A percentile compares a stretch with the other conserved stretches of the same genome.
Conservation (phyloP, 768 basidiomycete genomes). For the Gyrodon lividus region DNA sequence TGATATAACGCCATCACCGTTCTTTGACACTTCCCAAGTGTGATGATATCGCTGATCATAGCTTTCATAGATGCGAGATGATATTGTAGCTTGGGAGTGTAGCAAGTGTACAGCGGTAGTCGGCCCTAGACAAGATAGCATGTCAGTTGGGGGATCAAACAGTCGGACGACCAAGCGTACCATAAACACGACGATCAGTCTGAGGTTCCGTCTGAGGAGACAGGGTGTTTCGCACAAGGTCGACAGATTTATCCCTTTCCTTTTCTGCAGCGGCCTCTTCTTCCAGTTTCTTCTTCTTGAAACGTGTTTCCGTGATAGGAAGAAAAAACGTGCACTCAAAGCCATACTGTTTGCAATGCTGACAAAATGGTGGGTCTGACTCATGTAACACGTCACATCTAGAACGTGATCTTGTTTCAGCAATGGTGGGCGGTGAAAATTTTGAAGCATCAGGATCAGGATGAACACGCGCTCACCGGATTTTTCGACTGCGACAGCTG, state of each 20-base stretch:
- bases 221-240: constrained; percentile 33
- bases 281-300: constrained; percentile 92
- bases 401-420: constrained; percentile 12
- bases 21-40: constrained; percentile 79
- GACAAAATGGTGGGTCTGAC: constrained; percentile 76
- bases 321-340: constrained; percentile 98
- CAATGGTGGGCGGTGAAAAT: neutral
- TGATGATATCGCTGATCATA: constrained; percentile 90
- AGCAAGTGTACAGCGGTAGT: constrained; percentile 84
- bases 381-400: constrained; percentile 85
- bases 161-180: constrained; percentile 37
- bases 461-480: constrained; percentile 48
- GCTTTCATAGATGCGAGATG: constrained; percentile 79
- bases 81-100: constrained; percentile 86
- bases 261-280: constrained; percentile 52
- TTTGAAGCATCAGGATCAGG: constrained; percentile 6
- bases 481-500: constrained; percentile 87
- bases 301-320: constrained; percentile 97
- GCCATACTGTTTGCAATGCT: constrained; percentile 92
- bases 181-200: constrained; percentile 63
- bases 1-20: constrained; percentile 85
- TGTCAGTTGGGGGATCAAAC: constrained; percentile 18
- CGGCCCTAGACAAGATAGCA: constrained; percentile 60
- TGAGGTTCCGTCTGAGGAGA: constrained; percentile 50
- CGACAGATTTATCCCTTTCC: constrained; percentile 34